Evolutionary conservation across 2,329 filamentous ascomycete species (phyloP), one percentile per base, ranked within the genome.

Genomic region (Trichoderma arundinaceum): DNA sequence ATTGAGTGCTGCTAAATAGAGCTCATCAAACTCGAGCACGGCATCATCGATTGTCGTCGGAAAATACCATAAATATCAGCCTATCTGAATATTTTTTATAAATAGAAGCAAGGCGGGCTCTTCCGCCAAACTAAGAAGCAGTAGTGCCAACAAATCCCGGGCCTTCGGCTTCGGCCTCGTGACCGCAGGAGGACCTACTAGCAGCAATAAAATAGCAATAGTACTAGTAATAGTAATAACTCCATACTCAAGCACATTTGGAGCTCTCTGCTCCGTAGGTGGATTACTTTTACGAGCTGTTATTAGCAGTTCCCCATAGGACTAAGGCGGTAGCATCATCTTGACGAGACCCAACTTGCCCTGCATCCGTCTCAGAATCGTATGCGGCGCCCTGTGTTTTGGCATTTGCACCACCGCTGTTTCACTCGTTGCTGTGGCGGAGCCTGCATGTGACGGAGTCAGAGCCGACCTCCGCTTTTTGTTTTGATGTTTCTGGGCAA

Each of bases 371-470:
- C 59, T 63, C 59, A 54, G 49, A 54, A 54, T 33, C 28, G 38
- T 54, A 63, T 46, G 59, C 49, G 59, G 59, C 59, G 48, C 32
- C 59, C 22, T 39, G 46, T 38, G 62, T 43, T 66, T 56, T 66
- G 49, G 57, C 41, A 66, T 66, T 61, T 61, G 64, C 57, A 62
- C 35, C 57, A 61, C 43, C 33, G 56, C 33, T 62, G 64, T 66
- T 66, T 66, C 64, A 66, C 33, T 38, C 48, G 64, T 66, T 66
- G 64, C 57, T 19, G 64, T 59, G 64, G 64, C 58, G 58, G 58
- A 61, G 58, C 38, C 57, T 41, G 49, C 49, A 53, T 53, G 49
- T 53, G 32, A 28, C 22, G 4, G 22, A 28, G 15, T 15, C 35
- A n/a, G 53, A 33, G 41, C 33, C 10, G 12, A 32, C 15, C 51